Conservation (phyloP, 2,329 filamentous ascomycete genomes). For the Colletotrichum acutatum region DNA sequence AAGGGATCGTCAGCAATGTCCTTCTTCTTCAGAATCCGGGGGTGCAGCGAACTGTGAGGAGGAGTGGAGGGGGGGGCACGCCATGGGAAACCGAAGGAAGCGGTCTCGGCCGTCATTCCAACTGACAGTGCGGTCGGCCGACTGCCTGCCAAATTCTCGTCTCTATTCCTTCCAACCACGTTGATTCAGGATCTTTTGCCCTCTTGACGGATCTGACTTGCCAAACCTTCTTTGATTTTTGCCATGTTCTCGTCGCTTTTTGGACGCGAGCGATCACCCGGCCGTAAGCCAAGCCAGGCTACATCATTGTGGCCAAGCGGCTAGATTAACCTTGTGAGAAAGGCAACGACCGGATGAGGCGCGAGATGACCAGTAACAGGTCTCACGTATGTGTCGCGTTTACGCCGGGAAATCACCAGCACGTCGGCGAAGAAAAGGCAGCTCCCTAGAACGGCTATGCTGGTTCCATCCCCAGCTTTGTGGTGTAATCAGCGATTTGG, state of each 20-base stretch:
- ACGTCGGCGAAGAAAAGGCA: neutral
- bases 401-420: neutral
- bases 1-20: neutral
- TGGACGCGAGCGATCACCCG: neutral
- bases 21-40: neutral
- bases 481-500: neutral
- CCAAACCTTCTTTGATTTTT: neutral
- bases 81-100: neutral
- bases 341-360: conserved; percentile 6
- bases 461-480: neutral
- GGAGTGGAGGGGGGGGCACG: neutral
- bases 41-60: neutral
- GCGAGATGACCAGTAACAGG: neutral
- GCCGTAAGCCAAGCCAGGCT: conserved; percentile 1
- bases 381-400: neutral
- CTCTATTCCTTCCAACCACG: neutral
- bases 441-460: neutral
- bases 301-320: conserved; percentile 10
- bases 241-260: neutral
- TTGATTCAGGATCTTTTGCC: neutral
- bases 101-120: neutral
- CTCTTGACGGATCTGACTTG: neutral
- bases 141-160: neutral
- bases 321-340: neutral
- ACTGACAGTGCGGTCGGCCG: neutral